phyloP scores from a whole-genome alignment of 805 yeast genomes.

The Lipomyces lipofer region DNA sequence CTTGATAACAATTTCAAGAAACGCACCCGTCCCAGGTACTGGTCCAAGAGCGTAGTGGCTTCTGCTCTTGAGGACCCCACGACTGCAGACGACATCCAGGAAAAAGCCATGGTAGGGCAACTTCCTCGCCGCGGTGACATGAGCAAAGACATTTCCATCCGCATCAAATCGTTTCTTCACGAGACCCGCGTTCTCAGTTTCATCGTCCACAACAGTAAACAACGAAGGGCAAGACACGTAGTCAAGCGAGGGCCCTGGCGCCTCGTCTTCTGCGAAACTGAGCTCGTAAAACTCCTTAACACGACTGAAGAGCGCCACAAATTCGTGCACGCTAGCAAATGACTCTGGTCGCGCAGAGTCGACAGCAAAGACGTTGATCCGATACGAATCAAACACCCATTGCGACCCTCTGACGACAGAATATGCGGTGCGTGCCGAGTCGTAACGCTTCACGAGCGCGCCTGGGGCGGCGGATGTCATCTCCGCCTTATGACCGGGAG shows the following conservation, averaged over 20 bases:
- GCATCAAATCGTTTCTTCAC: not conserved
- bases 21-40: not conserved
- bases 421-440: slow-evolving; percentile 3
- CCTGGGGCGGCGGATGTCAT: too few relatives aligned
- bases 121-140: slow-evolving; percentile 1
- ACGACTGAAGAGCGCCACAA: slow-evolving; percentile 5
- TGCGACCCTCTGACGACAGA: too few relatives aligned
- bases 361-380: slow-evolving; percentile 4
- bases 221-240: too few relatives aligned
- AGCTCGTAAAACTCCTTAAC: not conserved
- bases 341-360: not conserved
- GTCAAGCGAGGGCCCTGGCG: too few relatives aligned
- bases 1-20: not conserved
- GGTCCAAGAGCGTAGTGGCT: slow-evolving; percentile 6
- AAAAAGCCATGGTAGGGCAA: slow-evolving; percentile 7
- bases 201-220: too few relatives aligned
- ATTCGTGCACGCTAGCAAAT: slow-evolving; percentile 7
- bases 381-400: slow-evolving; percentile 1
- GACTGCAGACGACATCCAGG: slow-evolving; percentile 6
- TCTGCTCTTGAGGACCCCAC: slow-evolving; percentile 1
- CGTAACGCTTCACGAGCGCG: slow-evolving; percentile 5
- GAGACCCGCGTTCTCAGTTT: too few relatives aligned
- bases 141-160: not conserved
- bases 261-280: too few relatives aligned
- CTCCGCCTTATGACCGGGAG: too few relatives aligned